These are phyloP conservation scores for Aspergillus sp. DNA, from an alignment of 2,329 filamentous ascomycete genomes.

Conservation along the genomic window DNA sequence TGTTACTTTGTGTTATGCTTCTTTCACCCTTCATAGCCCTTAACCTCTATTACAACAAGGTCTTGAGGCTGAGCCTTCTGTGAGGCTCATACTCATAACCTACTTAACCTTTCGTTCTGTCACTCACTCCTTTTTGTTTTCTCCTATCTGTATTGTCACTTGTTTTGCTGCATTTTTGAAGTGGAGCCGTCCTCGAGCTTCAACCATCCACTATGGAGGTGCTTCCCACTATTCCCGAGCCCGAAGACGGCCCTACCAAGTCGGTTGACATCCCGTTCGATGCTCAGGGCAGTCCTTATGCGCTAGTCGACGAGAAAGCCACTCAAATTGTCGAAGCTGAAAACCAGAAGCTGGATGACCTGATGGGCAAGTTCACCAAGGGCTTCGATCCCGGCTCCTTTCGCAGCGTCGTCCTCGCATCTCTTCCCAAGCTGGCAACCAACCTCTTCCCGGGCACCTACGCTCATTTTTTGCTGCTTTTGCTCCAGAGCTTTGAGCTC, in stretches of 20 bases:
- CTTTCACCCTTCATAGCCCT: neutral
- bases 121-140: neutral
- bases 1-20: neutral
- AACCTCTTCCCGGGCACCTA: constrained; percentile 28
- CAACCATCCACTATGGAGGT: constrained; percentile 5
- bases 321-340: constrained; percentile 19
- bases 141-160: neutral
- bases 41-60: neutral
- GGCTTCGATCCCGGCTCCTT: constrained; percentile 28
- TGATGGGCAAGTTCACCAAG: constrained; percentile 24
- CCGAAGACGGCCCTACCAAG: neutral
- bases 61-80: neutral
- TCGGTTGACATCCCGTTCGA: constrained; percentile 21
- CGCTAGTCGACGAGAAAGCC: constrained; percentile 19
- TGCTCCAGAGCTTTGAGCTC: constrained; percentile 52
- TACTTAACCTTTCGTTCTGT: neutral
- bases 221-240: neutral
- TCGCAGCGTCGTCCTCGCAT: constrained; percentile 15
- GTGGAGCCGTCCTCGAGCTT: neutral
- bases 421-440: constrained; percentile 13
- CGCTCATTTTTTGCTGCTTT: constrained; percentile 29
- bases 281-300: neutral
- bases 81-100: neutral
- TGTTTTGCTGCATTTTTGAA: neutral
- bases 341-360: constrained; percentile 16